Base-by-base conservation (phyloP, 2,329 filamentous ascomycete genomes). In the Thelonectria discophora region DNA sequence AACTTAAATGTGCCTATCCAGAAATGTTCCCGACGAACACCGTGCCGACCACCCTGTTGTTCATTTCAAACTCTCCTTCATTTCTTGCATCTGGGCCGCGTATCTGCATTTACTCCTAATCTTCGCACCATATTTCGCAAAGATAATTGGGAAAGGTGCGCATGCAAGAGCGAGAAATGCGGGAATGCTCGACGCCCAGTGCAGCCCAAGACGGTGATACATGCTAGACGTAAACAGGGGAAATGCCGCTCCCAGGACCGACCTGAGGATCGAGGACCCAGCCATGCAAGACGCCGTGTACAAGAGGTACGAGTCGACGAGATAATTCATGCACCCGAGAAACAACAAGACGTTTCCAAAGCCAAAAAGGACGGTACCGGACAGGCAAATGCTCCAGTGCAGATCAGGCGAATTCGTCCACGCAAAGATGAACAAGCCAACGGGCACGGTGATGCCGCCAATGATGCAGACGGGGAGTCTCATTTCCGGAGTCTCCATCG, bases 251-350 rank as follows among this genome's bases (percentile, higher is more conserved):
- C 67, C 67, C 9, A 69, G 62, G 5, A 69, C 50, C 0, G 59
- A 62, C 5, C 67, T 34, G 0, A 69, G 18, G 0, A 69, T 54
- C 0, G 67, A 50, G 12, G 68, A 63, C 5, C 89, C 90, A 2
- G 91, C 91, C 5, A 94, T 79, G 0, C 88, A 90, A 0, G 88
- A 91, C 0, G 91, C 90, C 0, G 92, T 90, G 64, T 89, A 94
- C 66, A 94, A 89, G 50, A 88, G 88, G 74, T 92, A 88, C 2
- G 86, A 78, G 70, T 91, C 89, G 65, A 91, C 85, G 11, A 91
- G 81, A 74, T 90, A 91, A 75, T 86, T 89, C 71, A 87, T 83
- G 40, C 87, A 76, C 3, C 80, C 80, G 11, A 91, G 76, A 78
- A 91, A 91, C 18, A 91, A 85, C 17, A 89, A 77, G 0, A 90